phyloP scores from a whole-genome alignment of 2,329 filamentous ascomycete species.

The Fusarium piperis region DNA sequence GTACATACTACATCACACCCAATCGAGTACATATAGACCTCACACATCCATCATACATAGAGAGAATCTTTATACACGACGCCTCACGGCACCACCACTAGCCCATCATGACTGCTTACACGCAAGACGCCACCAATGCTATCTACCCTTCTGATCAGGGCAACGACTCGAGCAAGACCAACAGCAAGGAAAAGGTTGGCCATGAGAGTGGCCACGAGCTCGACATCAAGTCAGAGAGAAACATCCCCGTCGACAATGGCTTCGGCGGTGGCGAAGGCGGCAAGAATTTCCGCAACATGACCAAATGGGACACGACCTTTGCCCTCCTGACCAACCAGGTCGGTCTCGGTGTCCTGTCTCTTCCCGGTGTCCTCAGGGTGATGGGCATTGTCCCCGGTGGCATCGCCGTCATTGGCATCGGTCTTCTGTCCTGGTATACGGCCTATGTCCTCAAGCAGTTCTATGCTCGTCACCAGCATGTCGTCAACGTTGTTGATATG shows the following conservation, averaged over 20 bases:
- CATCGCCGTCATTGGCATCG: constrained; percentile 71
- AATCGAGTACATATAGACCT: constrained; percentile 1
- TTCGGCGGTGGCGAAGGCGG: constrained; percentile 43
- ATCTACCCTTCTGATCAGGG: constrained; percentile 42
- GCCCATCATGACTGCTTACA: constrained; percentile 31
- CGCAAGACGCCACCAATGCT: constrained; percentile 30
- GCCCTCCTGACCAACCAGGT: constrained; percentile 49
- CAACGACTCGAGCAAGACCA: constrained; percentile 39
- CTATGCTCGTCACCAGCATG: constrained; percentile 73
- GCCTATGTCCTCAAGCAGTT: constrained; percentile 68
- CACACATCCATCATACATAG: not conserved
- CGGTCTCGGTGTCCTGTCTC: constrained; percentile 66
- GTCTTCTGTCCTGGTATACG: constrained; percentile 72
- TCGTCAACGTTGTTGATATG: constrained; percentile 78
- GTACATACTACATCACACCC: not conserved
- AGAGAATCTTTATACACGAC: not conserved
- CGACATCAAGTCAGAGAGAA: constrained; percentile 33
- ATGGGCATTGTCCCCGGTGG: constrained; percentile 74
- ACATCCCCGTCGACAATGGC: constrained; percentile 39
- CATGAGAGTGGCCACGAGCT: constrained; percentile 13
- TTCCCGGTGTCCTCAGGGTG: constrained; percentile 75
- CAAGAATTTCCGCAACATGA: constrained; percentile 48
- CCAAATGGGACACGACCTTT: constrained; percentile 47
- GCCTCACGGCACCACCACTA: not conserved
- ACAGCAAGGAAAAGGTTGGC: constrained; percentile 41